Evolutionary conservation across 108 stramenopile species (phyloP).

Genomic region (Stephanodiscus minutulus): DNA sequence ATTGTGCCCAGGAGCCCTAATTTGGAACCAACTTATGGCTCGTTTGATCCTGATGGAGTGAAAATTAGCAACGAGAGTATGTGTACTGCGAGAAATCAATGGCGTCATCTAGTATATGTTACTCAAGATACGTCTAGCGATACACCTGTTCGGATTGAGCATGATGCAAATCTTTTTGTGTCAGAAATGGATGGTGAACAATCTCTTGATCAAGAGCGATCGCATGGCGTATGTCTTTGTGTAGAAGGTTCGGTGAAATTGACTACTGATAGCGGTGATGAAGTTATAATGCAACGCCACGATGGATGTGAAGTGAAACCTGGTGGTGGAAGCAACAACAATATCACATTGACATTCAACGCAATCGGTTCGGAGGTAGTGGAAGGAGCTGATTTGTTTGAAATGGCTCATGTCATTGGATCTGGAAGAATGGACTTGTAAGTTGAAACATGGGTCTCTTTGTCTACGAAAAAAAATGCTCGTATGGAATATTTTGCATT

Average conservation of each 20-base stretch:
- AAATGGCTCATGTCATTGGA: not conserved
- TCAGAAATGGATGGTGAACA: conserved; percentile 56
- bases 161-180: conserved; percentile 69
- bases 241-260: conserved; percentile 67
- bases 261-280: conserved; percentile 12
- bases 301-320: conserved; percentile 63
- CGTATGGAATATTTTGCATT: not conserved
- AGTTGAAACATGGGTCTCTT: not conserved
- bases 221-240: conserved; percentile 80
- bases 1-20: conserved; percentile 58
- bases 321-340: conserved; percentile 7
- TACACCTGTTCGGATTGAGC: conserved; percentile 70
- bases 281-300: conserved; percentile 44
- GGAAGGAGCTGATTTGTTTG: not conserved
- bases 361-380: not conserved
- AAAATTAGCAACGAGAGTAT: not conserved
- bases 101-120: conserved; percentile 68
- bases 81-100: conserved; percentile 40
- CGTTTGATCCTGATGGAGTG: conserved; percentile 19
- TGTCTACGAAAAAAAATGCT: not conserved
- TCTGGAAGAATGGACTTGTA: not conserved
- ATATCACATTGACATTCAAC: not conserved
- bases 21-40: conserved; percentile 70
- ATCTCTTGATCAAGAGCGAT: conserved; percentile 12
- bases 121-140: conserved; percentile 18